phyloP scores from a whole-genome alignment of 345 rosid species.

The Citrus hindsii region DNA sequence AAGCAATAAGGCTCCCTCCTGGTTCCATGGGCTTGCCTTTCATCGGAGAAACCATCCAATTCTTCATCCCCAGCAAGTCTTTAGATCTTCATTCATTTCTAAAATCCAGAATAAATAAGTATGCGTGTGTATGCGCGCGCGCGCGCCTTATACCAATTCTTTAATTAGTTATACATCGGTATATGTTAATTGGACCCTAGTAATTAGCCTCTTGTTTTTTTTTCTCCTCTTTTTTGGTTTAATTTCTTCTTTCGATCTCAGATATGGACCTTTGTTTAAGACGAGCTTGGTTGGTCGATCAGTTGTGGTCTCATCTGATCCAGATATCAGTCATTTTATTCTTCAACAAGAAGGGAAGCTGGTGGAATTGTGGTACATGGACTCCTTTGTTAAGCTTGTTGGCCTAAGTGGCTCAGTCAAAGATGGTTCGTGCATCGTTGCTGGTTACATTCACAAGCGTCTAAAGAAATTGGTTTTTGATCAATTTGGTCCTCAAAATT shows the following conservation, averaged over 20 bases:
- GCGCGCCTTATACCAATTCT: neutral
- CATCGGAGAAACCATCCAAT: constrained; percentile 33
- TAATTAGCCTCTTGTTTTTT: too few relatives aligned
- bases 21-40: constrained; percentile 35
- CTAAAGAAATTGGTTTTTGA: constrained; percentile 1
- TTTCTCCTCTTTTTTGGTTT: too few relatives aligned
- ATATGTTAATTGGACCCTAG: too few relatives aligned
- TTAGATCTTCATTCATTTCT: constrained; percentile 30
- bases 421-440: neutral
- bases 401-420: neutral
- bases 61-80: constrained; percentile 24
- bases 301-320: constrained; percentile 16
- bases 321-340: constrained; percentile 21
- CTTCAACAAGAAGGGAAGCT: constrained; percentile 25
- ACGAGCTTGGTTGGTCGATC: constrained; percentile 27
- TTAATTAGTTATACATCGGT: too few relatives aligned
- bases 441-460: neutral
- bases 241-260: neutral
- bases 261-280: constrained; percentile 20
- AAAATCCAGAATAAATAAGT: constrained; percentile 22
- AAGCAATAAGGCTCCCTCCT: constrained; percentile 24
- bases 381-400: constrained; percentile 11
- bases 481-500: constrained; percentile 2
- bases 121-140: neutral
- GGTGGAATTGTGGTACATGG: constrained; percentile 21